Evolutionary conservation across 352 stramenopile species (phyloP).

Genomic region (Phytophthora nicotianae): DNA sequence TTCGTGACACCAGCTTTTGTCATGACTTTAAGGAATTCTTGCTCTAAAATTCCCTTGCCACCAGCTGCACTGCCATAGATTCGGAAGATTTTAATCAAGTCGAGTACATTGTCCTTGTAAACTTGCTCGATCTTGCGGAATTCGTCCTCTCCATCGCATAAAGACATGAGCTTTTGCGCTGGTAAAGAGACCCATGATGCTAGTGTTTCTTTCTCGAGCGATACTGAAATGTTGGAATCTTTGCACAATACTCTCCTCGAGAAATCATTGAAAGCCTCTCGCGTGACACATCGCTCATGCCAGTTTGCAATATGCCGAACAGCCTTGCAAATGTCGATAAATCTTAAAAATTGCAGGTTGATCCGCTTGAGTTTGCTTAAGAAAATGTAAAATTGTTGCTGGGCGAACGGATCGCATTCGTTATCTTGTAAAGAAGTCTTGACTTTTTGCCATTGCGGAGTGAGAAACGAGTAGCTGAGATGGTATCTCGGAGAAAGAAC

Average conservation of each 20-base stretch:
- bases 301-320: slow-evolving; percentile 56
- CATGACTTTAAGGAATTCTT: slow-evolving; percentile 87
- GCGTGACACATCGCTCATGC: slow-evolving; percentile 54
- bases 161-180: slow-evolving; percentile 45
- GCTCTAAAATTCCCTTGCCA: slow-evolving; percentile 74
- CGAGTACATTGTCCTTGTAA: slow-evolving; percentile 77
- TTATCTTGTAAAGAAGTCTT: slow-evolving; percentile 61
- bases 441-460: slow-evolving; percentile 72
- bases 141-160: slow-evolving; percentile 74
- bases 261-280: slow-evolving; percentile 74
- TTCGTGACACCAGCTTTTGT: slow-evolving; percentile 74
- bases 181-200: slow-evolving; percentile 63
- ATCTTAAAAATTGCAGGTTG: slow-evolving; percentile 64
- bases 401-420: slow-evolving; percentile 65
- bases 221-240: slow-evolving; percentile 73
- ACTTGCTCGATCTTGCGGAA: slow-evolving; percentile 64
- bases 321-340: slow-evolving; percentile 56
- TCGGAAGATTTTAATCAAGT: slow-evolving; percentile 82
- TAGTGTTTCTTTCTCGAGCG: slow-evolving; percentile 73
- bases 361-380: slow-evolving; percentile 69
- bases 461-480: slow-evolving; percentile 61
- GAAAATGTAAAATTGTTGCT: slow-evolving; percentile 82
- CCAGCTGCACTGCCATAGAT: slow-evolving; percentile 70
- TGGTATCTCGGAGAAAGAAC: slow-evolving; percentile 53
- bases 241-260: slow-evolving; percentile 64